Conservation (phyloP, 83 land plant species). For the Picea abies region DNA sequence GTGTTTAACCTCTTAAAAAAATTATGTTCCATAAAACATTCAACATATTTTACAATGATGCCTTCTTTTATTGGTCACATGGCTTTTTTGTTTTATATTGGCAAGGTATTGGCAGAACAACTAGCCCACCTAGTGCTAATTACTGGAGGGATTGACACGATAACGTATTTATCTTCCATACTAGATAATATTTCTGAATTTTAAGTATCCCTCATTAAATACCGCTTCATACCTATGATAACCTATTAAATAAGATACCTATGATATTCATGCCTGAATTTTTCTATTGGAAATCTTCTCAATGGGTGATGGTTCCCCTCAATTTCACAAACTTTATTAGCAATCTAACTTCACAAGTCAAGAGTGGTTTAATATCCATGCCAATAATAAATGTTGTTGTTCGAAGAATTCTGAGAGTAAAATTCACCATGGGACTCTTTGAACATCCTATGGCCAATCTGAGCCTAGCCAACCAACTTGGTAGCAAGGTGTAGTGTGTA, state of each 20-base stretch:
- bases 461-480: background rate
- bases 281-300: background rate
- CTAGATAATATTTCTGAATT: too few relatives aligned
- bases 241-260: background rate
- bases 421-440: constrained; percentile 22
- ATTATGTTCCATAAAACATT: too few relatives aligned
- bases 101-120: too few relatives aligned
- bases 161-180: too few relatives aligned
- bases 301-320: constrained; percentile 57
- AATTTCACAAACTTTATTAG: constrained; percentile 38
- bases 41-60: too few relatives aligned
- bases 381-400: constrained; percentile 61
- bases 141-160: too few relatives aligned
- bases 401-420: constrained; percentile 52
- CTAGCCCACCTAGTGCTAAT: too few relatives aligned
- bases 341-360: constrained; percentile 36
- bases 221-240: background rate
- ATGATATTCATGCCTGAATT: background rate
- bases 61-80: too few relatives aligned
- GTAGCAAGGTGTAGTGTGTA: too few relatives aligned
- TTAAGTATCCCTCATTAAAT: too few relatives aligned
- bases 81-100: too few relatives aligned
- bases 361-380: constrained; percentile 38
- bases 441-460: constrained; percentile 33
- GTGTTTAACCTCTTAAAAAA: too few relatives aligned